Percentiles rank a stretch among this genome's conserved stretches.
Conservation (phyloP, 257 asterid species). For the Solanum tarapatanum region DNA sequence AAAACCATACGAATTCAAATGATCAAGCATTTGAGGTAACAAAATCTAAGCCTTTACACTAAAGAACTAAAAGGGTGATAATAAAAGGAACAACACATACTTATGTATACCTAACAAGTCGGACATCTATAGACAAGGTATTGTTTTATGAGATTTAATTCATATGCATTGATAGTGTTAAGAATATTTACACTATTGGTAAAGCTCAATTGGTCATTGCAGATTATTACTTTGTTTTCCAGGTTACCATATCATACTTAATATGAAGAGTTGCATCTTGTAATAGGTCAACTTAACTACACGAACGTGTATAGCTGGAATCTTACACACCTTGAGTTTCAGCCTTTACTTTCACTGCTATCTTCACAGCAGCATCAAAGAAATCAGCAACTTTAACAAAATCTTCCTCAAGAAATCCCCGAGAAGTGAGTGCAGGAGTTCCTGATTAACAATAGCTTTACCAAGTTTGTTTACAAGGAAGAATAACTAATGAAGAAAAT, state of each 20-base stretch:
- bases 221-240: not conserved
- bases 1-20: not conserved
- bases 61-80: not conserved
- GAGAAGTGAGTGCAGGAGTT: constrained; percentile 92
- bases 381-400: constrained; percentile 84
- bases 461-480: not conserved
- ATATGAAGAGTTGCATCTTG: not conserved
- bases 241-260: not conserved
- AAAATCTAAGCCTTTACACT: not conserved
- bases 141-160: not conserved
- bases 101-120: not conserved
- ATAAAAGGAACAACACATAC: not conserved
- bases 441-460: constrained; percentile 24
- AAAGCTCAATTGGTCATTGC: not conserved
- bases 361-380: constrained; percentile 76
- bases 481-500: not conserved
- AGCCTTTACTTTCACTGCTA: constrained; percentile 75
- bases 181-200: not conserved
- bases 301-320: not conserved
- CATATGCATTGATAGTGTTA: not conserved
- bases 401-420: constrained; percentile 79
- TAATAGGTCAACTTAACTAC: not conserved
- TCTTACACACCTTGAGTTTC: constrained; percentile 46
- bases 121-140: not conserved
- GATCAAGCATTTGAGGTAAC: not conserved